A percentile compares a stretch with the other conserved stretches of the same genome.
These are phyloP conservation scores for Penicillium rolfsii DNA, from an alignment of 2,329 filamentous ascomycete genomes.

Conservation along the genomic window DNA sequence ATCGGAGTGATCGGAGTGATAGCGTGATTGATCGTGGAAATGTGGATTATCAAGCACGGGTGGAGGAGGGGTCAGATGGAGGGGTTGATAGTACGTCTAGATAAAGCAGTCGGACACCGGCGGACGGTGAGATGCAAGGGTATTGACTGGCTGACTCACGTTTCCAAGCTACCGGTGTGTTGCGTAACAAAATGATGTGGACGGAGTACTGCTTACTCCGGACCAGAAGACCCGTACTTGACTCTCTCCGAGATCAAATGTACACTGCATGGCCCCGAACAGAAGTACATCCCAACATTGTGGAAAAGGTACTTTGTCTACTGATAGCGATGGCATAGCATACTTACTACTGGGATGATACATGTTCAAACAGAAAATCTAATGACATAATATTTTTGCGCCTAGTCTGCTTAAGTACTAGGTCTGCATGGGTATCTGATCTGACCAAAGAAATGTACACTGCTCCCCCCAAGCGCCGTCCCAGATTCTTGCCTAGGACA, in stretches of 20 bases:
- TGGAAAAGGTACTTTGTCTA: not conserved
- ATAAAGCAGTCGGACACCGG: conserved; percentile 1
- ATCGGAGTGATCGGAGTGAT: conserved; percentile 27
- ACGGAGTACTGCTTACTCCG: not conserved
- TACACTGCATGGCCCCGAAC: not conserved
- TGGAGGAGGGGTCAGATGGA: not conserved
- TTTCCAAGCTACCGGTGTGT: not conserved
- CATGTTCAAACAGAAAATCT: not conserved
- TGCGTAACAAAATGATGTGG: not conserved
- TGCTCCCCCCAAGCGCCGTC: conserved; percentile 1
- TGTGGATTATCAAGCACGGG: conserved; percentile 5
- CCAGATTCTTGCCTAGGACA: too few species aligned
- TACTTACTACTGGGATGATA: conserved; percentile 1
- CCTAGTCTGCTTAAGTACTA: conserved; percentile 17
- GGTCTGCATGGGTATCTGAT: conserved; percentile 31
- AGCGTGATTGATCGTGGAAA: not conserved
- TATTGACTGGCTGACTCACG: not conserved
- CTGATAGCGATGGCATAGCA: not conserved
- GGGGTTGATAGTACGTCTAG: not conserved
- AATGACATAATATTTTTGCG: conserved; percentile 10
- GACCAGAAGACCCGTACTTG: not conserved
- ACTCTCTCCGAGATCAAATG: not conserved
- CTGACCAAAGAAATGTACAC: conserved; percentile 23
- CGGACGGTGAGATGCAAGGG: not conserved
- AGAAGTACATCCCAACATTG: not conserved